Conservation (phyloP, 2,329 filamentous ascomycete genomes). For the Aspergillus awamori region DNA sequence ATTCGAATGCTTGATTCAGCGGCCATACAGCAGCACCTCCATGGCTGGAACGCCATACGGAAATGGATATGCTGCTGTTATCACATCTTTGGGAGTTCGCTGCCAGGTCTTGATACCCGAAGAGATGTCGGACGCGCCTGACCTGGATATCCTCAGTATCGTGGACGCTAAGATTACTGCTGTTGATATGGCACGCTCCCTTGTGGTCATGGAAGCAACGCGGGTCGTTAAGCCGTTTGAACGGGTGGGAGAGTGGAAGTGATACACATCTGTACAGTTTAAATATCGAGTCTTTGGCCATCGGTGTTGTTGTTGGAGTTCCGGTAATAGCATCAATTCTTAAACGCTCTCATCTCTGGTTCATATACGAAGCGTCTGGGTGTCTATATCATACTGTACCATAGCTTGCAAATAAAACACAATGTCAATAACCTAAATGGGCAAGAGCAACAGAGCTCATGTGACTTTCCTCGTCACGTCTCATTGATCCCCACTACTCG, state of each 20-base stretch:
- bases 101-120: slow-evolving; percentile 33
- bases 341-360: not conserved
- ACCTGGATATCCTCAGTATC: slow-evolving; percentile 33
- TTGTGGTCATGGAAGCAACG: slow-evolving; percentile 40
- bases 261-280: not conserved
- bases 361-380: too few species aligned
- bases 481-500: not conserved
- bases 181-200: slow-evolving; percentile 36
- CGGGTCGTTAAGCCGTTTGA: slow-evolving; percentile 36
- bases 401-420: not conserved
- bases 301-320: not conserved
- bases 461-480: not conserved
- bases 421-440: not conserved
- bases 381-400: too few species aligned
- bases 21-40: slow-evolving; percentile 25
- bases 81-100: slow-evolving; percentile 36
- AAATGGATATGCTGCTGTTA: slow-evolving; percentile 31
- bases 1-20: slow-evolving; percentile 43
- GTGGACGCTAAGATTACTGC: slow-evolving; percentile 40
- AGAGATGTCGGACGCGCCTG: slow-evolving; percentile 21
- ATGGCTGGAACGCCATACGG: slow-evolving; percentile 25
- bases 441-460: not conserved
- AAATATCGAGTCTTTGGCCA: not conserved
- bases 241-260: slow-evolving; percentile 37
- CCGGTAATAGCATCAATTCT: not conserved